phyloP scores from a whole-genome alignment of 1,284 basidiomycete species.

The Stereum hirsutum region DNA sequence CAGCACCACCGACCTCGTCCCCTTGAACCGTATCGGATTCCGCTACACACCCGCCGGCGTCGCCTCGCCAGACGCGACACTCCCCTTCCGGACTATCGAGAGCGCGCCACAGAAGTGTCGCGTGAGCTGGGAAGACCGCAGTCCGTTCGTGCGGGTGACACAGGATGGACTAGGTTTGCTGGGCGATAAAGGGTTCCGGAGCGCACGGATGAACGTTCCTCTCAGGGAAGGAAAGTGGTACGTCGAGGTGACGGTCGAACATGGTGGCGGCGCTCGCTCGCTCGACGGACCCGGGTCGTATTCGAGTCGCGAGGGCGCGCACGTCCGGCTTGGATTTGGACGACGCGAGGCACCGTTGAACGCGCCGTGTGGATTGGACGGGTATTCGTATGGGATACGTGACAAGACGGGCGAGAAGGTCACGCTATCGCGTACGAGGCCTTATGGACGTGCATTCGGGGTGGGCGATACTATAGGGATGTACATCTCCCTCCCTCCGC shows the following conservation, averaged over 20 bases:
- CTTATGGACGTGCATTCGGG: slow-evolving; percentile 69
- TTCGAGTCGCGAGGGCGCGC: slow-evolving; percentile 55
- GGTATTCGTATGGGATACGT: slow-evolving; percentile 86
- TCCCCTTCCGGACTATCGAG: slow-evolving; percentile 74
- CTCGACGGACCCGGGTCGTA: slow-evolving; percentile 27
- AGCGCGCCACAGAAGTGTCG: slow-evolving; percentile 57
- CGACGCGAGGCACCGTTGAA: slow-evolving; percentile 89
- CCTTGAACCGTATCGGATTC: slow-evolving; percentile 68
- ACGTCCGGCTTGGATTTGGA: slow-evolving; percentile 89
- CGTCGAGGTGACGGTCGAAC: slow-evolving; percentile 79
- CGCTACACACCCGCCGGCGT: slow-evolving; percentile 79
- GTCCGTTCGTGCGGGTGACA: slow-evolving; percentile 71
- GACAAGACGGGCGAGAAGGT: slow-evolving; percentile 92
- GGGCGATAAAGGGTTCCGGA: slow-evolving; percentile 87
- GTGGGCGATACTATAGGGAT: slow-evolving; percentile 91
- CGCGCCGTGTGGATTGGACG: slow-evolving; percentile 89
- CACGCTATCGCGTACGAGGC: slow-evolving; percentile 70
- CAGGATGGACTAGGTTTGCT: slow-evolving; percentile 71
- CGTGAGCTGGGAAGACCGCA: slow-evolving; percentile 85
- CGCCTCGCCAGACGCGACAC: slow-evolving; percentile 44
- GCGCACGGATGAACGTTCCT: slow-evolving; percentile 83
- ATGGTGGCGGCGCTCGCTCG: slow-evolving; percentile 61
- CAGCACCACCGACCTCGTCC: slow-evolving; percentile 58
- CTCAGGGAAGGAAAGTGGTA: slow-evolving; percentile 92
- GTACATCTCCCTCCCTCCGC: slow-evolving; percentile 82